Conservation (phyloP, 192 early-diverging fungal species). For the Backusella mclennaniae region DNA sequence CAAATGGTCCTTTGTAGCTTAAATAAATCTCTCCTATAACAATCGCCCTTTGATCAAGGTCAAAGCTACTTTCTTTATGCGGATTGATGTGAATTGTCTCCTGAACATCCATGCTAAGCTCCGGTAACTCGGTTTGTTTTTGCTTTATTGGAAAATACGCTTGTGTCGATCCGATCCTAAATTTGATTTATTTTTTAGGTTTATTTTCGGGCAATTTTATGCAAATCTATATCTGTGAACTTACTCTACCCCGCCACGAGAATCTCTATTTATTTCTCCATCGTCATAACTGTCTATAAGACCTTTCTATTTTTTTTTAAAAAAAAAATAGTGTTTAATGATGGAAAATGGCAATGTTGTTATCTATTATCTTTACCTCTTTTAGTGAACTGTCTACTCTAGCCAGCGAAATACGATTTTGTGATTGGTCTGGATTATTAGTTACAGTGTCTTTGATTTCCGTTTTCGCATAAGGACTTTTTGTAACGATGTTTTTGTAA, state of each 20-base stretch:
- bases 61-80: neutral
- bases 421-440: neutral
- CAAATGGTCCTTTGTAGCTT: neutral
- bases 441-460: neutral
- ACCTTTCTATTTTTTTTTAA: neutral
- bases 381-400: neutral
- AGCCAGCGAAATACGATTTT: neutral
- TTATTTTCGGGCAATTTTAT: neutral
- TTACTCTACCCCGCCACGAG: neutral
- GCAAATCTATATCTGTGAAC: neutral
- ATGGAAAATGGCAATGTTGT: neutral
- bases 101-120: neutral
- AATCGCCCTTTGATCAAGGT: neutral
- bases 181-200: neutral
- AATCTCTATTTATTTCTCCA: neutral
- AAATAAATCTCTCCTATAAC: neutral
- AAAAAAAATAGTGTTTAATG: neutral
- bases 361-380: neutral
- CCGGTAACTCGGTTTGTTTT: neutral
- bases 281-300: neutral
- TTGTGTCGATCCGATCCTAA: neutral
- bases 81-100: neutral
- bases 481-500: too few species aligned
- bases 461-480: neutral
- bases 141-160: neutral